phyloP scores from a whole-genome alignment of 805 yeast genomes.

The Saturnispora quitensis region DNA sequence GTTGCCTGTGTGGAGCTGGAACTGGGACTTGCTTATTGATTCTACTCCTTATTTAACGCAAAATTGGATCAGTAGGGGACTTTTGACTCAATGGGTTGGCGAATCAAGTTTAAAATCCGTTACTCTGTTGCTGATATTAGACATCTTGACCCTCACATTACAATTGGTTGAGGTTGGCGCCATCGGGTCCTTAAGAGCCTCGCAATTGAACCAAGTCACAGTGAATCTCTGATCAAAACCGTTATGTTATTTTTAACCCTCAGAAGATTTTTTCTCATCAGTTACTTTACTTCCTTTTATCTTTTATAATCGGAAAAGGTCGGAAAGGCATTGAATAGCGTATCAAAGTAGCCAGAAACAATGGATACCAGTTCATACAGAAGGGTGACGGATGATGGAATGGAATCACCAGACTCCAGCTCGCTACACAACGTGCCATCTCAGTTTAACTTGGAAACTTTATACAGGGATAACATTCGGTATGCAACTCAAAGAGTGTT shows the following conservation, averaged over 20 bases:
- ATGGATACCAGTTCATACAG: background rate
- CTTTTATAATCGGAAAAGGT: background rate
- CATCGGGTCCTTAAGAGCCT: background rate
- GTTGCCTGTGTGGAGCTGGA: background rate
- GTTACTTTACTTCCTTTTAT: background rate
- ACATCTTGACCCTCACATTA: background rate
- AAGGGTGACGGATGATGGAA: background rate
- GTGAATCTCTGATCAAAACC: background rate
- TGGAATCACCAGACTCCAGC: background rate
- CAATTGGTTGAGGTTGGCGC: slow-evolving; percentile 1
- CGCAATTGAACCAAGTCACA: background rate
- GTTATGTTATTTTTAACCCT: background rate
- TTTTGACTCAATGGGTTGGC: slow-evolving; percentile 4
- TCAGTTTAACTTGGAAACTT: slow-evolving; percentile 9
- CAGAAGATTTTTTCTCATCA: background rate
- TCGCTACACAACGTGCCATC: background rate
- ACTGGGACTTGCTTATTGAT: background rate
- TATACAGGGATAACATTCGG: slow-evolving; percentile 10
- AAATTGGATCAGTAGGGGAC: background rate
- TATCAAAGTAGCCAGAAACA: background rate
- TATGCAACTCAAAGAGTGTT: slow-evolving; percentile 21
- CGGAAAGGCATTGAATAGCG: background rate
- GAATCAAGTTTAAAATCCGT: background rate
- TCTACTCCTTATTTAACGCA: background rate
- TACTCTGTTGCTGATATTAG: background rate